Conservation (phyloP, 805 yeast genomes). For the Candida insectalens region DNA sequence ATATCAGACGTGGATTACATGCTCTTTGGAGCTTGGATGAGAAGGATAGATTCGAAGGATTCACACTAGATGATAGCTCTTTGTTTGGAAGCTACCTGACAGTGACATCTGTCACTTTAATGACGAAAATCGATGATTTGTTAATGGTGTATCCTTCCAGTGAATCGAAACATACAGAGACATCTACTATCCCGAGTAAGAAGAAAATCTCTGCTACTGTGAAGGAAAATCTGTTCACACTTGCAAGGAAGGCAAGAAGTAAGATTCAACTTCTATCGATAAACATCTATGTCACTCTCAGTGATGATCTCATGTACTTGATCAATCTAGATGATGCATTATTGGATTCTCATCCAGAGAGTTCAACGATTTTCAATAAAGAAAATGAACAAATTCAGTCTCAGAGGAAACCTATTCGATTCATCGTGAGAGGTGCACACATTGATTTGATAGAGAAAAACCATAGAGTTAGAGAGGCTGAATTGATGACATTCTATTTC, state of each 20-base stretch:
- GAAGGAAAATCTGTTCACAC: neutral
- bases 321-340: too few species aligned
- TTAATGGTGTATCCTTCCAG: neutral
- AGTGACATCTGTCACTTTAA: constrained; percentile 10
- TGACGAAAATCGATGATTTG: constrained; percentile 11
- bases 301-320: too few species aligned
- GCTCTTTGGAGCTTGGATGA: constrained; percentile 6
- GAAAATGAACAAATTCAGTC: too few species aligned
- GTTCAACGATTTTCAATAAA: too few species aligned
- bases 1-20: constrained; percentile 4
- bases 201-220: neutral
- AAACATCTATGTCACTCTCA: too few species aligned
- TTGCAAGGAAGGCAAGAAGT: neutral
- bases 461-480: too few species aligned
- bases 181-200: neutral
- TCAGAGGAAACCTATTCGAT: too few species aligned
- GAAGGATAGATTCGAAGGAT: constrained; percentile 4
- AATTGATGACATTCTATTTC: too few species aligned
- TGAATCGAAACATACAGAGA: neutral
- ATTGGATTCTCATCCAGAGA: too few species aligned
- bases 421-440: too few species aligned
- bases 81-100: constrained; percentile 15
- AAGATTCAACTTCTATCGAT: too few species aligned
- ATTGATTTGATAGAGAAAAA: too few species aligned
- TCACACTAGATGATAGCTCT: constrained; percentile 10